Evolutionary conservation across 805 yeast genomes (phyloP), one percentile per base, ranked within the genome.

Genomic region (Barnettozyma botsteinii): DNA sequence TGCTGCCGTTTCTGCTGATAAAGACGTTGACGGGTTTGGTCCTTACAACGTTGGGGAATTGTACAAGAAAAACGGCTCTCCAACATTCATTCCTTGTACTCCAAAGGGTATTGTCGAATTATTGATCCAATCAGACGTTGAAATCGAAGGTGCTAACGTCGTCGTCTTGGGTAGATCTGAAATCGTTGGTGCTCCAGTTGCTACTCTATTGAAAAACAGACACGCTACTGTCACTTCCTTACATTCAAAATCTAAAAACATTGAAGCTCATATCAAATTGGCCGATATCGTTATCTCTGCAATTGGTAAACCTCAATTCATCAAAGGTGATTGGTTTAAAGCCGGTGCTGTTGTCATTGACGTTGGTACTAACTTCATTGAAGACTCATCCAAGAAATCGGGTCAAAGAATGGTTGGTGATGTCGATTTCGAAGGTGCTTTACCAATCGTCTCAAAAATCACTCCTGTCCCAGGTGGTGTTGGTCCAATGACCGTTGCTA

Each of bases 391-490:
- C 33, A 79, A 72, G 61, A 83, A 83, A 57, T 69, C 80, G 4
- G 93, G 93, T 34, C 69, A 72, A 50, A 74, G 76, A 59, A 69
- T 83, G 62, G 88, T 81, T 39, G 94, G 94, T 44, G 94, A 85
- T 57, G 86, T 79, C 42, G 86, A 82, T 42, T 82, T 70, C 49
- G 77, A 70, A 35, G 63, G 72, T 27, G 77, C 81, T 41, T 63
- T 66, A 38, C 62, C 66, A 28, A 73, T 69, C 48, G 80, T 88
- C 5, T 69, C 80, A 7, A 70, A 72, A 52, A 69, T 84, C 48
- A 85, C 94, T n/a, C 94, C 94, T 9, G 94, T 85, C 43, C 94
- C 94, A 38, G 94, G 94, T 59, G 94, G 94, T 50, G 94, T 85
- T 48, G 94, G 94, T 38, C 94, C 94, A 57, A 85, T 85, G 94